phyloP scores from a whole-genome alignment of 1,284 basidiomycete species.

The Ganoderma lucidum region DNA sequence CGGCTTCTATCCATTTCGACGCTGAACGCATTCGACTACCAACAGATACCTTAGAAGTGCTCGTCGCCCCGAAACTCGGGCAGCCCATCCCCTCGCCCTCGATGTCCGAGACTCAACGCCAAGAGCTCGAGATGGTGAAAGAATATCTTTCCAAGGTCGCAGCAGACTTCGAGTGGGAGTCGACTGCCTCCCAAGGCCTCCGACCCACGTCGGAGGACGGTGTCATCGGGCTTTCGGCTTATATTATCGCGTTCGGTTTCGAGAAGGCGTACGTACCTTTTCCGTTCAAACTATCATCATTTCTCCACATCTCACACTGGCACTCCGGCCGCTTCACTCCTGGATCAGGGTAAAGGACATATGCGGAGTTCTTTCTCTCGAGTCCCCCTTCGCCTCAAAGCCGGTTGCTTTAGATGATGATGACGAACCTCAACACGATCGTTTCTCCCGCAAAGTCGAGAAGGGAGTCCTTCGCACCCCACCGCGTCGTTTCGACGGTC shows the following conservation, averaged over 20 bases:
- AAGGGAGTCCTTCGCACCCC: background rate
- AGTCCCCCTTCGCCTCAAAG: background rate
- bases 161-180: constrained; percentile 1
- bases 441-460: background rate
- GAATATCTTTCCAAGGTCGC: background rate
- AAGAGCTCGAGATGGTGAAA: constrained; percentile 3
- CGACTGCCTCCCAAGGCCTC: background rate
- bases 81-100: background rate
- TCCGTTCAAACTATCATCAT: background rate
- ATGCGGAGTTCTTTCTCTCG: background rate
- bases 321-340: background rate
- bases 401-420: background rate
- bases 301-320: background rate
- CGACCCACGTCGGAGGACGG: background rate
- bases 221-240: background rate
- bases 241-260: background rate
- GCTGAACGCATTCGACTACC: no score
- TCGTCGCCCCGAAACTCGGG: background rate
- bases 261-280: background rate
- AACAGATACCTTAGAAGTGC: background rate
- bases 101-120: background rate
- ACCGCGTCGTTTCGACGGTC: background rate
- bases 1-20: background rate
- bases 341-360: background rate
- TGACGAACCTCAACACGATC: background rate